Percentiles rank a stretch among this genome's conserved stretches.
Conservation (phyloP, 2,329 filamentous ascomycete species). For the Diaporthe vexans region DNA sequence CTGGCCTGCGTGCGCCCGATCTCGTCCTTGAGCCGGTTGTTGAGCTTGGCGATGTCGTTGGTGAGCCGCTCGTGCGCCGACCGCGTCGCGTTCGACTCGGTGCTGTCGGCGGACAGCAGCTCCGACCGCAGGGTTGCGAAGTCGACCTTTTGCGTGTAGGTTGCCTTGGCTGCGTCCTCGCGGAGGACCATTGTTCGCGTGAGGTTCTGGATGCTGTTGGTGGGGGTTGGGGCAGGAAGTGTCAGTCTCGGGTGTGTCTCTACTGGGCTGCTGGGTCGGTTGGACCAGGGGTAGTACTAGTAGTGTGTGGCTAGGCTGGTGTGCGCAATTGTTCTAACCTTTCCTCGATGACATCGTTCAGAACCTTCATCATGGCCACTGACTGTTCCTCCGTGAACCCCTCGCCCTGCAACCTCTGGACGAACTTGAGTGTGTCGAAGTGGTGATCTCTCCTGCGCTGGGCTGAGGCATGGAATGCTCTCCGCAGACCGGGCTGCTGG, state of each 20-base stretch:
- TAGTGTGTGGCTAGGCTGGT: conserved; percentile 24
- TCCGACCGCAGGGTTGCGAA: conserved; percentile 97
- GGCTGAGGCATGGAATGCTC: conserved; percentile 78
- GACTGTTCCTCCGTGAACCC: conserved; percentile 97
- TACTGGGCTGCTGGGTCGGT: background rate
- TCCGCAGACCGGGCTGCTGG: conserved; percentile 50
- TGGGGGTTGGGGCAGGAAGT: background rate
- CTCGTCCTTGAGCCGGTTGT: conserved; percentile 90
- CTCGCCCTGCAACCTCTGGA: conserved; percentile 88
- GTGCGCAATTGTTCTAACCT: conserved; percentile 63
- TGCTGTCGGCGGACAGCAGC: conserved; percentile 90
- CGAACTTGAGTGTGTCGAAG: conserved; percentile 98
- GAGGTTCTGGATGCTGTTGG: conserved; percentile 87
- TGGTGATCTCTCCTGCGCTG: conserved; percentile 82
- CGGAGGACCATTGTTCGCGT: conserved; percentile 98
- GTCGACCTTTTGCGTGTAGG: conserved; percentile 91
- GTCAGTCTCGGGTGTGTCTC: background rate
- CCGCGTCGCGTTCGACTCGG: conserved; percentile 89
- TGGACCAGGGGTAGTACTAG: background rate
- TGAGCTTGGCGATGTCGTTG: conserved; percentile 95
- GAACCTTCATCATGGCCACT: conserved; percentile 97
- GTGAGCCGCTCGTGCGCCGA: conserved; percentile 92
- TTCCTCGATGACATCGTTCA: conserved; percentile 97
- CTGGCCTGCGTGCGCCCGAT: conserved; percentile 94
- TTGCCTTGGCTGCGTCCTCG: conserved; percentile 89